Base-by-base conservation (phyloP, 495 filamentous ascomycete species). In the Penicillium bovifimosum region DNA sequence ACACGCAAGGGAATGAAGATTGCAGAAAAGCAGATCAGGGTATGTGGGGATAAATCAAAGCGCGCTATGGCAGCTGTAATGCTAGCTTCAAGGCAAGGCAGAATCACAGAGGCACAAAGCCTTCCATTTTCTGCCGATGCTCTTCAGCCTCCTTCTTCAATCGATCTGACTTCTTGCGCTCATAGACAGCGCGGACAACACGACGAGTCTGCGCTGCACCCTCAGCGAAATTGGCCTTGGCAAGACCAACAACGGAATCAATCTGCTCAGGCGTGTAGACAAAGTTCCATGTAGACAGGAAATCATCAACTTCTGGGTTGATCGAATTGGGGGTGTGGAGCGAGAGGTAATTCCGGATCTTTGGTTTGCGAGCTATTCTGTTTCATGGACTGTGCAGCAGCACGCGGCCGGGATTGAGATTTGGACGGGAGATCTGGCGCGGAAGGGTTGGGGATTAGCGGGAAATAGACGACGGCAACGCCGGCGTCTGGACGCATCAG, bases 261-360 rank as follows among this genome's bases (percentile, higher is more conserved):
- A 96, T 77, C 61, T 96, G 84, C 50, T 89, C 80, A 0, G 90
- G 87, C 31, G 87, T 90, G 69, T 95, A 96, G 38, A 95, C 83
- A 64, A 96, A 96, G 66, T 96, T 98, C 93, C 93, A 97, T 1
- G 93, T 98, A 58, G 83, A 88, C 68, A 96, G 80, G 73, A 91
- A 98, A 43, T 91, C 87, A 51, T 80, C 83, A 10, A 76, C 80
- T 31, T 85, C 80, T 0, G 93, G 92, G 63, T 96, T 84, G 24
- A 96, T 85, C 44, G 81, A 86, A 6, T 78, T 77, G 1, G 92
- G 92, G 87, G 16, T 84, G 81, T 0, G 72, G 70, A 0, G 59
- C 50, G 0, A 62, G 50, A 0, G 62, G 67, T 13, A 58, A 35
- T 14, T 52, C 44, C 4, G 58, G 35, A 39, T 69, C 66, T 16